These are phyloP conservation scores for Chloris gayana DNA, from an alignment of 176 grass and related monocot species.

Conservation along the genomic window DNA sequence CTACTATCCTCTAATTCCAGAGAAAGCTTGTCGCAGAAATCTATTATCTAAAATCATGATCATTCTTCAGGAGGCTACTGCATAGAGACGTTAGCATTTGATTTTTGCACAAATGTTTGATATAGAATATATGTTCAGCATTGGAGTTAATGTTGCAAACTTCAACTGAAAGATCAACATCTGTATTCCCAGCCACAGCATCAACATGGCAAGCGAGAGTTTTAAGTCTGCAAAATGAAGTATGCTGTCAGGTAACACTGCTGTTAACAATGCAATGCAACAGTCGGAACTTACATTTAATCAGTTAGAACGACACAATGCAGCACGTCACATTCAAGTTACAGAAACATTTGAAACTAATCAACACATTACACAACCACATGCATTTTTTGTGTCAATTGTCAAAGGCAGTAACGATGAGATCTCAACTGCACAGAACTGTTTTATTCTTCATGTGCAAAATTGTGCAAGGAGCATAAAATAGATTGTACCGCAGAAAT, in stretches of 20 bases:
- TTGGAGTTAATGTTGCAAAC: neutral
- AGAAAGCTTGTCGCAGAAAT: neutral
- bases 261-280: neutral
- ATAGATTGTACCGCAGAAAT: neutral
- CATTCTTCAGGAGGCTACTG: neutral
- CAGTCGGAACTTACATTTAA: neutral
- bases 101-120: neutral
- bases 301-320: neutral
- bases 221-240: conserved; percentile 37
- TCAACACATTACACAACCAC: neutral
- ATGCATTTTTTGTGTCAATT: neutral
- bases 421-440: neutral
- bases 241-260: conserved; percentile 20
- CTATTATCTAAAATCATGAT: neutral
- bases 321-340: neutral
- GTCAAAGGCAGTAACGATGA: conserved; percentile 20
- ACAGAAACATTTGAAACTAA: neutral
- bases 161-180: neutral
- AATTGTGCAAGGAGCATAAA: neutral
- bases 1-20: neutral
- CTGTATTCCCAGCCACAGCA: conserved; percentile 10
- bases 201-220: neutral
- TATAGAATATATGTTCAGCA: neutral
- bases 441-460: neutral
- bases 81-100: neutral